Base-by-base conservation (phyloP, 208 protist species). In the Acanthamoeba castellanii region DNA sequence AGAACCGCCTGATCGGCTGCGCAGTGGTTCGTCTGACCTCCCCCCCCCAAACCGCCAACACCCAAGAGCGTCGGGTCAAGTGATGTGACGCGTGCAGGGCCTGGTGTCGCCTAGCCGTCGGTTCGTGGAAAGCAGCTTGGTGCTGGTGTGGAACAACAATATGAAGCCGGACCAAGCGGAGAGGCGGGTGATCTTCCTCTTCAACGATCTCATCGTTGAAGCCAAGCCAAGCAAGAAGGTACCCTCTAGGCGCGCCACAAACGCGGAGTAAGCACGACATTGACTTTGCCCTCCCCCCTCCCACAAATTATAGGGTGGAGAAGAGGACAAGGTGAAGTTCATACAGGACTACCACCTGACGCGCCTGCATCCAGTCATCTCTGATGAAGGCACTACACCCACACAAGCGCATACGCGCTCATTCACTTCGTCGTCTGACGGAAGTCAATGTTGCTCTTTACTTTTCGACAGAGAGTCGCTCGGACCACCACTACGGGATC, bases 121-220 rank as follows among this genome's bases (percentile, higher is more conserved):
- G 81, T 88, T 59, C 32, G 9, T 88, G 45, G 5, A 32, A 13
- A 30, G 32, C n/a, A 64, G 81, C 81, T 7, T 45, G 32, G 45
- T 32, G 45, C 6, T 88, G 27, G 42, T 88, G 11, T 88, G 81
- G 81, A 59, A 88, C 55, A 88, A 55, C 45, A 66, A 47, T 42
- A 88, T 64, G 50, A 88, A 88, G 45, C 50, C 81, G 7, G 81
- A 64, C 55, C 22, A 88, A 30, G 45, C 50, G 4, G 81, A 37
- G n/a, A 50, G 32, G 8, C 11, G 81, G 27, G 32, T 32, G 11
- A 14, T 92, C 25, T 92, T 76, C 87, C 47, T 92, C 27, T 92
- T 92, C 34, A 92, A 92, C 64, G 87, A 92, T 47, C 87, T 92
- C 27, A 6, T 92, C 27, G 87, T 92, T 14, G 87, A 92, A 32